Evolutionary conservation across 345 rosid species (phyloP).

Genomic region (Salix exigua): DNA sequence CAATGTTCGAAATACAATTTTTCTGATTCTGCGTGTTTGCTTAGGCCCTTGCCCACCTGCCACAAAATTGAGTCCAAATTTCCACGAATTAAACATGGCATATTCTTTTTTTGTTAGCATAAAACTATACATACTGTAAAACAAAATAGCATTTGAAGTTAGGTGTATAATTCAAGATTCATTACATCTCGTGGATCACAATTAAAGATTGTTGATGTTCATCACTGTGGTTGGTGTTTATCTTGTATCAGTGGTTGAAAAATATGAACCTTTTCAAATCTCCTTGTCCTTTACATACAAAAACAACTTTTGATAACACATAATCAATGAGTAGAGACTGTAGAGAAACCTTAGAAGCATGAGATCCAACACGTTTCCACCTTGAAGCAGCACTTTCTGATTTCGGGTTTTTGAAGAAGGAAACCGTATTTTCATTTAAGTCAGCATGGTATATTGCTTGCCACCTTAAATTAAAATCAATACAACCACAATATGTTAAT

Average conservation of each 20-base stretch:
- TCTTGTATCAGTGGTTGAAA: too few relatives aligned
- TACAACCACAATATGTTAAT: too few relatives aligned
- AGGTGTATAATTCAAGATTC: too few relatives aligned
- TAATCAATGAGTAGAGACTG: neutral
- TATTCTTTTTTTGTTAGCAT: neutral
- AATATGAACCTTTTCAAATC: too few relatives aligned
- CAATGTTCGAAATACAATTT: constrained; percentile 89
- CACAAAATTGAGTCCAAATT: neutral
- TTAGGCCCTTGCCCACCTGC: constrained; percentile 68
- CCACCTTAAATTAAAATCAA: constrained; percentile 54
- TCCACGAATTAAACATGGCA: neutral
- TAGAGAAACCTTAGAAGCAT: constrained; percentile 70
- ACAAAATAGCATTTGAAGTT: too few relatives aligned
- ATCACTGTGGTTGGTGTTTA: too few relatives aligned
- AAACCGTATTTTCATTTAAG: constrained; percentile 68
- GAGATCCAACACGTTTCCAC: constrained; percentile 68
- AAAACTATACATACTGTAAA: too few relatives aligned
- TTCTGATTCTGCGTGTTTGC: constrained; percentile 60
- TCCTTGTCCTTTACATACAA: neutral
- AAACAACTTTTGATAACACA: too few relatives aligned
- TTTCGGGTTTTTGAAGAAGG: constrained; percentile 53
- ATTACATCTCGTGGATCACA: too few relatives aligned
- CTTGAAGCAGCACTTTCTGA: constrained; percentile 70
- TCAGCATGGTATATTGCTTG: constrained; percentile 72
- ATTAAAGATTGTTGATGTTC: too few relatives aligned